phyloP scores from a whole-genome alignment of 2,329 filamentous ascomycete species.

The Stachybotrys chlorohalonatus region DNA sequence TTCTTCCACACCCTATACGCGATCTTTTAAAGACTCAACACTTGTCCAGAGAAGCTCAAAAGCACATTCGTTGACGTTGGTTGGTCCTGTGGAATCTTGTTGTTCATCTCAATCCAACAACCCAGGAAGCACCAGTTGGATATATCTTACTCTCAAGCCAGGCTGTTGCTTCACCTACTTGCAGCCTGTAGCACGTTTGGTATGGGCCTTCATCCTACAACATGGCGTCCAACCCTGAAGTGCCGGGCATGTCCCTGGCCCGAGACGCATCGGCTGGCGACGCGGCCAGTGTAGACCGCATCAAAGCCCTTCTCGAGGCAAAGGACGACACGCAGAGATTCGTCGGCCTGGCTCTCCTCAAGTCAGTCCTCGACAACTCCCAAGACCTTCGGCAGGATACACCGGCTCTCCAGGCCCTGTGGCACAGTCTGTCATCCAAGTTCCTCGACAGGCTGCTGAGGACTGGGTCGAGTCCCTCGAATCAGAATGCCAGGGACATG shows the following conservation, averaged over 20 bases:
- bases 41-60: too few species aligned
- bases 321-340: conserved; percentile 62
- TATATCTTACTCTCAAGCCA: too few species aligned
- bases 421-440: conserved; percentile 50
- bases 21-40: too few species aligned
- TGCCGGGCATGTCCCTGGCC: background rate
- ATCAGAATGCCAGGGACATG: conserved; percentile 47
- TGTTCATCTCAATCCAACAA: too few species aligned
- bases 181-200: too few species aligned
- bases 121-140: too few species aligned
- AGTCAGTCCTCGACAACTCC: conserved; percentile 55
- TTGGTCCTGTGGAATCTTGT: too few species aligned
- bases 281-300: conserved; percentile 28
- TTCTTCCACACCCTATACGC: too few species aligned
- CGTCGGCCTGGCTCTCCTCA: conserved; percentile 57
- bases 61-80: too few species aligned
- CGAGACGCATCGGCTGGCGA: conserved; percentile 1
- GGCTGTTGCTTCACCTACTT: too few species aligned
- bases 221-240: background rate
- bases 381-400: conserved; percentile 39
- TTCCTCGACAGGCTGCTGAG: conserved; percentile 56
- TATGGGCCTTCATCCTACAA: background rate
- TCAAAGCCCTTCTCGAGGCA: conserved; percentile 45
- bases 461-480: conserved; percentile 35
- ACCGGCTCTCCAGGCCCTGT: conserved; percentile 37